Conservation (phyloP, 2,329 filamentous ascomycete species). For the Cladorrhinum sp. region DNA sequence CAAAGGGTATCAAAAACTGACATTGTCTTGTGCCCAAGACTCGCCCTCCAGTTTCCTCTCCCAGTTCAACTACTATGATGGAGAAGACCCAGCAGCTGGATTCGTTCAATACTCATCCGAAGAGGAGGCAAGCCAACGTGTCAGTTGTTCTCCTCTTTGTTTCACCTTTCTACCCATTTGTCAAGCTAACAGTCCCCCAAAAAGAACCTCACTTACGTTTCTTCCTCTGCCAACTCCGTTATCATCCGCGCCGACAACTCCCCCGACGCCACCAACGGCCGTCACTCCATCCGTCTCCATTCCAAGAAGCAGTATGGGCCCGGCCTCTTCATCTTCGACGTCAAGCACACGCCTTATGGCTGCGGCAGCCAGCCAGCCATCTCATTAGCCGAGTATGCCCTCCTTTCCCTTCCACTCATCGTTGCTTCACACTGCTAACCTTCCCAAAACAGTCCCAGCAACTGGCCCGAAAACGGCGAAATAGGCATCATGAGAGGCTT, state of each 20-base stretch:
- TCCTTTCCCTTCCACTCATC: not conserved
- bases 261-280: slow-evolving; percentile 55
- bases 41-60: slow-evolving; percentile 51
- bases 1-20: not conserved
- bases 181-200: not conserved
- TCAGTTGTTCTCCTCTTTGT: slow-evolving; percentile 29
- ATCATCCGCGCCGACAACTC: slow-evolving; percentile 45
- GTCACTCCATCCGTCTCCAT: slow-evolving; percentile 61
- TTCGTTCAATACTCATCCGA: slow-evolving; percentile 54
- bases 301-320: slow-evolving; percentile 57
- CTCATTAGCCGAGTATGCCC: slow-evolving; percentile 55
- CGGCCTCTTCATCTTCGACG: slow-evolving; percentile 67
- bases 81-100: slow-evolving; percentile 45
- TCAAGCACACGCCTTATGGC: slow-evolving; percentile 60
- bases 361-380: slow-evolving; percentile 65
- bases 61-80: slow-evolving; percentile 52
- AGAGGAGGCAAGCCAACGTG: slow-evolving; percentile 40
- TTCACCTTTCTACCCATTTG: not conserved
- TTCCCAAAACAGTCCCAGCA: slow-evolving; percentile 33
- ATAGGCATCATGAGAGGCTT: slow-evolving; percentile 64
- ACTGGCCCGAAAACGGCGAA: slow-evolving; percentile 64
- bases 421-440: not conserved
- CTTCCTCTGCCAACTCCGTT: slow-evolving; percentile 42
- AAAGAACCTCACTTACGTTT: slow-evolving; percentile 62
- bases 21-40: slow-evolving; percentile 35